phyloP scores from a whole-genome alignment of 371 early-diverging fungal species.

The Sporodiniella umbellata region DNA sequence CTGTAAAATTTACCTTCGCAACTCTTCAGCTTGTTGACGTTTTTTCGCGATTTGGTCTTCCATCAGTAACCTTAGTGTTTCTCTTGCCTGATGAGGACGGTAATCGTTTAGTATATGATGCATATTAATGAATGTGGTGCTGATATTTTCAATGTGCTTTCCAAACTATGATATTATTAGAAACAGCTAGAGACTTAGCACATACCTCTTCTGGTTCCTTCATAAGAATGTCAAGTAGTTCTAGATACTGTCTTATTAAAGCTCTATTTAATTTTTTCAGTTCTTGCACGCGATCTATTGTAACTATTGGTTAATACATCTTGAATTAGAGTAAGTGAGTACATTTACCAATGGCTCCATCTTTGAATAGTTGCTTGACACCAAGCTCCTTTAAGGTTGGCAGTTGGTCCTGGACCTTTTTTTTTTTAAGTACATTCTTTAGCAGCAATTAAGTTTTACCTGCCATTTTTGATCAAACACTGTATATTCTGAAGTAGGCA shows the following conservation, averaged over 20 bases:
- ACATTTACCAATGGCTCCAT: slow-evolving; percentile 29
- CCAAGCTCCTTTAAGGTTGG: slow-evolving; percentile 64
- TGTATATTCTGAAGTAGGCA: slow-evolving; percentile 60
- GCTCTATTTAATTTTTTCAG: slow-evolving; percentile 73
- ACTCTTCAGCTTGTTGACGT: slow-evolving; percentile 43
- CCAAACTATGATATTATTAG: slow-evolving; percentile 45
- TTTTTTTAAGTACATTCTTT: not conserved
- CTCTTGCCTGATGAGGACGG: slow-evolving; percentile 70
- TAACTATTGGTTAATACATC: not conserved
- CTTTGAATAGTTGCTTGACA: slow-evolving; percentile 62
- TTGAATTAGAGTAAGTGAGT: too few relatives aligned
- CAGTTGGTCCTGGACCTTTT: slow-evolving; percentile 56
- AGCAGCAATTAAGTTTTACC: slow-evolving; percentile 30
- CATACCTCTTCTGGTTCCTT: slow-evolving; percentile 54
- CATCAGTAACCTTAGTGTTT: slow-evolving; percentile 70
- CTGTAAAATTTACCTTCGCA: slow-evolving; percentile 40
- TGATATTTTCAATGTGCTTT: slow-evolving; percentile 57
- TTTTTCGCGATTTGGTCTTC: slow-evolving; percentile 65
- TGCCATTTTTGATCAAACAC: slow-evolving; percentile 74
- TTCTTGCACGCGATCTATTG: slow-evolving; percentile 66
- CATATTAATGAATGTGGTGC: slow-evolving; percentile 69
- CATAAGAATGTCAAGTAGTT: slow-evolving; percentile 55
- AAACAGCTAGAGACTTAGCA: too few relatives aligned
- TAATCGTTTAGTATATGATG: slow-evolving; percentile 74
- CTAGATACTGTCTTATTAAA: slow-evolving; percentile 68